Conservation (phyloP, 306 rosid genomes). For the Lotus japonicus region DNA sequence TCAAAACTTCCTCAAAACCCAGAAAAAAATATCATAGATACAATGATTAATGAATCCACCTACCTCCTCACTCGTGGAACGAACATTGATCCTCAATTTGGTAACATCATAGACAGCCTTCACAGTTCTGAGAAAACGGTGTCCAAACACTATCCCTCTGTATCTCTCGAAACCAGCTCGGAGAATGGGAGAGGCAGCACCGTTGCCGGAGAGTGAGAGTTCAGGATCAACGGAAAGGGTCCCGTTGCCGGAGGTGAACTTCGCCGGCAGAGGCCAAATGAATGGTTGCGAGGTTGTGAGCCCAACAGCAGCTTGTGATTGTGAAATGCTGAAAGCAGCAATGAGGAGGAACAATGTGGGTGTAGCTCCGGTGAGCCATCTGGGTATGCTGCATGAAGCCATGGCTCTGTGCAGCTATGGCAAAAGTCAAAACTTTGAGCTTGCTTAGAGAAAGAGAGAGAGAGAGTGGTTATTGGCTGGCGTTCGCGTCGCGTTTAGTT, state of each 20-base stretch:
- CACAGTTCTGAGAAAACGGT: slow-evolving; percentile 30
- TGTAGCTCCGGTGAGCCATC: neutral
- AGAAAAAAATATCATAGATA: neutral
- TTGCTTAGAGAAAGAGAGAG: neutral
- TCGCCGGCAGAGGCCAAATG: slow-evolving; percentile 84
- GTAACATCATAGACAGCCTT: slow-evolving; percentile 44
- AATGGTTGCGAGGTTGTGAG: slow-evolving; percentile 29
- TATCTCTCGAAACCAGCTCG: slow-evolving; percentile 68
- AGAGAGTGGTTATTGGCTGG: too few species aligned
- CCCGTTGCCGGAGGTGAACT: slow-evolving; percentile 53
- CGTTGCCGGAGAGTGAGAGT: slow-evolving; percentile 53
- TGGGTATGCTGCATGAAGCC: slow-evolving; percentile 15
- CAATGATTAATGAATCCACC: slow-evolving; percentile 28
- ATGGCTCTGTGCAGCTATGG: slow-evolving; percentile 17
- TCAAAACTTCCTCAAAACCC: slow-evolving; percentile 11
- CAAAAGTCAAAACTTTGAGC: too few species aligned
- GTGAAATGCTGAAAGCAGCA: slow-evolving; percentile 21
- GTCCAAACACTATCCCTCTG: slow-evolving; percentile 50
- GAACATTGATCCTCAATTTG: slow-evolving; percentile 45
- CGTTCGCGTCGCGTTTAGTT: too few species aligned
- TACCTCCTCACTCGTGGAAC: slow-evolving; percentile 54
- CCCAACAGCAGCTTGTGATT: neutral
- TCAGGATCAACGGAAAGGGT: slow-evolving; percentile 66
- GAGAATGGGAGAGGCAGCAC: slow-evolving; percentile 41
- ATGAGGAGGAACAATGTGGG: slow-evolving; percentile 20